Evolutionary conservation across 345 rosid genomes (phyloP).

Genomic region (Eucalyptus pauciflora): DNA sequence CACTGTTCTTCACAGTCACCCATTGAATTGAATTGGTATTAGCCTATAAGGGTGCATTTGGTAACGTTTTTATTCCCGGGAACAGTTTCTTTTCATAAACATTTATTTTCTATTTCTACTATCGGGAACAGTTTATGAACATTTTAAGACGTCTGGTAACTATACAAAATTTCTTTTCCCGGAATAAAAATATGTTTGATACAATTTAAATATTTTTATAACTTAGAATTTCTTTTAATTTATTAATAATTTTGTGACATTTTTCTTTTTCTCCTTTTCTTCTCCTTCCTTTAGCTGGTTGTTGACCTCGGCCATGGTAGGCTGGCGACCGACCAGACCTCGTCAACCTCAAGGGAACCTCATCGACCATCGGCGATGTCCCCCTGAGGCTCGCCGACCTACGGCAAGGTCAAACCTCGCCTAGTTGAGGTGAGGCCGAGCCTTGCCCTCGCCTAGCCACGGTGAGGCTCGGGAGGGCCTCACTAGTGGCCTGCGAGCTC

Average conservation of each 20-base stretch:
- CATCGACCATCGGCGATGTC: accelerated
- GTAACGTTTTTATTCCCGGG: accelerated
- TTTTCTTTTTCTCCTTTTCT: no score
- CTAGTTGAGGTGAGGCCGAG: no score
- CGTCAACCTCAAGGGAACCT: no score
- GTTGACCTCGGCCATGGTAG: accelerated
- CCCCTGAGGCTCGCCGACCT: accelerated
- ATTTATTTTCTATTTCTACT: no score
- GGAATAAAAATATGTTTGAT: no score
- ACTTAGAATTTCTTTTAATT: no score
- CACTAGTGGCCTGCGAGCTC: accelerated
- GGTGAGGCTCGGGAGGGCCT: accelerated
- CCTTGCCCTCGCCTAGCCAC: accelerated
- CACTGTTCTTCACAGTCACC: not conserved
- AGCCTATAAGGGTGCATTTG: accelerated
- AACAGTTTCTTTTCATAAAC: accelerated
- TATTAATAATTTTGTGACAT: no score
- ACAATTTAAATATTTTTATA: no score
- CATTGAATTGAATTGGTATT: not conserved
- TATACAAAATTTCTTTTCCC: accelerated
- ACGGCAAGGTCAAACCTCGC: no score
- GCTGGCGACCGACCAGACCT: accelerated
- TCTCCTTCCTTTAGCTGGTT: accelerated
- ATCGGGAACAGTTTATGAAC: accelerated
- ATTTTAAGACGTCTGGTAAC: accelerated